These are phyloP conservation scores for Lactuca saligna DNA, from an alignment of 129 eudicot genomes.

Conservation along the genomic window DNA sequence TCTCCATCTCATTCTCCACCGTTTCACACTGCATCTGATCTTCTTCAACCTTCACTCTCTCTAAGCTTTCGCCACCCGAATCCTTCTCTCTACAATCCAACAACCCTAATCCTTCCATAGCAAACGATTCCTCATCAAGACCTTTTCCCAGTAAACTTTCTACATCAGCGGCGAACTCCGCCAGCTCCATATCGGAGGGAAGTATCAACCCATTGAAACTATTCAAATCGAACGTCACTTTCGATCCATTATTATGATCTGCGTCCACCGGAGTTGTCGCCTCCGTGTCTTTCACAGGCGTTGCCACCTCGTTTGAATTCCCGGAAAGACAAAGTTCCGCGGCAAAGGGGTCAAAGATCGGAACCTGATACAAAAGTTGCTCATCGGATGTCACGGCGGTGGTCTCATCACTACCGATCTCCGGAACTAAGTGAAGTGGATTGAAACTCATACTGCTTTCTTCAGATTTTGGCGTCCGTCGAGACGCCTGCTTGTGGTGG, in stretches of 20 bases:
- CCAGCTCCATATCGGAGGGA: slow-evolving; percentile 68
- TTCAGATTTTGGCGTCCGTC: slow-evolving; percentile 26
- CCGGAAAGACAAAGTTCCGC: slow-evolving; percentile 49
- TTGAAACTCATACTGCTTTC: slow-evolving; percentile 23
- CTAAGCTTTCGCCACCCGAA: slow-evolving; percentile 18
- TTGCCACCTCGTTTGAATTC: slow-evolving; percentile 38
- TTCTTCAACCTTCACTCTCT: slow-evolving; percentile 54
- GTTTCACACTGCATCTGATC: slow-evolving; percentile 24
- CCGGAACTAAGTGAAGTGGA: slow-evolving; percentile 64
- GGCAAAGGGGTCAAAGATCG: slow-evolving; percentile 61
- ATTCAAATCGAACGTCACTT: slow-evolving; percentile 30
- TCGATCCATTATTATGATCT: slow-evolving; percentile 11
- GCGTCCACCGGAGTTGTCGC: slow-evolving; percentile 13
- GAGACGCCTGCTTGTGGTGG: slow-evolving; percentile 27
- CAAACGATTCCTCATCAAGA: slow-evolving; percentile 60
- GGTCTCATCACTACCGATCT: slow-evolving; percentile 49
- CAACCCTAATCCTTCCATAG: slow-evolving; percentile 60
- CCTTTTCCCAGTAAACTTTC: slow-evolving; percentile 76
- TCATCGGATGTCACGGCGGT: slow-evolving; percentile 50
- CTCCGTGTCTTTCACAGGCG: slow-evolving; percentile 23
- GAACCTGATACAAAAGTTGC: slow-evolving; percentile 69
- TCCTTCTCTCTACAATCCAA: slow-evolving; percentile 39
- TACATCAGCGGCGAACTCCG: slow-evolving; percentile 82
- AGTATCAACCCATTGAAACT: slow-evolving; percentile 43
- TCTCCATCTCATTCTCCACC: slow-evolving; percentile 33